phyloP scores from a whole-genome alignment of 192 early-diverging fungal species.

The Entomortierella beljakovae region DNA sequence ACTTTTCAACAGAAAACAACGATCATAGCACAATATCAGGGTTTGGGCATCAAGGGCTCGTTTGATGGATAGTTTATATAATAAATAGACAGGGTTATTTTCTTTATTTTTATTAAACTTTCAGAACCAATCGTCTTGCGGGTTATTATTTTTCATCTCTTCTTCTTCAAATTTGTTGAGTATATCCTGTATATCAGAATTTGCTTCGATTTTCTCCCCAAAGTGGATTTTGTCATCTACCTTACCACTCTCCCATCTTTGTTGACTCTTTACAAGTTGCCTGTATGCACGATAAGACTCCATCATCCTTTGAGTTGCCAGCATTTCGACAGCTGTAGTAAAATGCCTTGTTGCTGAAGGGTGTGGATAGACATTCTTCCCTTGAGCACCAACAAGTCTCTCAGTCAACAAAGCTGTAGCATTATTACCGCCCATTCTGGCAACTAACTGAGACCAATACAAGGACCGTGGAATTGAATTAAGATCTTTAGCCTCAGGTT shows the following conservation, averaged over 20 bases:
- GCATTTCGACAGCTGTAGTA: no score
- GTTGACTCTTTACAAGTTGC: background rate
- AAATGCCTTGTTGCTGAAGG: background rate
- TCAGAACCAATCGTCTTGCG: background rate
- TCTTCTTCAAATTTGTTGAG: no score
- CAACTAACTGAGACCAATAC: slow-evolving; percentile 45
- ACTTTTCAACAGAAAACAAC: slow-evolving; percentile 33
- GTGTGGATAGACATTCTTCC: slow-evolving; percentile 24
- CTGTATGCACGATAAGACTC: no score
- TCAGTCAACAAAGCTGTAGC: background rate
- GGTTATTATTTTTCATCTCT: background rate
- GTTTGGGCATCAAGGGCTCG: slow-evolving; percentile 32
- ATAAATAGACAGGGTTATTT: background rate
- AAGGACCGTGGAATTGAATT: slow-evolving; percentile 5
- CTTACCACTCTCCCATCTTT: background rate
- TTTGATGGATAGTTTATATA: background rate
- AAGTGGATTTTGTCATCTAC: no score
- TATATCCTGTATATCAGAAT: no score
- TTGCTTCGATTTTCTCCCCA: no score
- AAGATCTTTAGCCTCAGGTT: background rate
- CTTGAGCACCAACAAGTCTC: slow-evolving; percentile 14
- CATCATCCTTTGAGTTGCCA: no score
- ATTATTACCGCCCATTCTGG: slow-evolving; percentile 6
- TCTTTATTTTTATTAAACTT: background rate
- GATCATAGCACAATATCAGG: slow-evolving; percentile 40